phyloP scores from a whole-genome alignment of 148 eudicot species.

The Rhododendron ovatum region DNA sequence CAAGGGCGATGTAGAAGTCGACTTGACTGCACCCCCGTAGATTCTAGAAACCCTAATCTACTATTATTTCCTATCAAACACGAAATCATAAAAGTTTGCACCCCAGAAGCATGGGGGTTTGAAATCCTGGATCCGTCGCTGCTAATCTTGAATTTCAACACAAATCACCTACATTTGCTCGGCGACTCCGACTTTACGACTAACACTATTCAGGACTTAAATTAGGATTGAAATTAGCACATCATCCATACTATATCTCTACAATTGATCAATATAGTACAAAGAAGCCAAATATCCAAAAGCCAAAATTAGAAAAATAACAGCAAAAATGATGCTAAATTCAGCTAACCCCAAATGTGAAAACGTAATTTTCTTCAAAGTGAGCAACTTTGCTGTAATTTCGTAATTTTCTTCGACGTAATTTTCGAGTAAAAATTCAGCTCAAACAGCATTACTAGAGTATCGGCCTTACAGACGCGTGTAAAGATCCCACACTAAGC shows the following conservation, averaged over 20 bases:
- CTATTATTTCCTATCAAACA: background rate
- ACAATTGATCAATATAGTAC: background rate
- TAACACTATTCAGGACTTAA: background rate
- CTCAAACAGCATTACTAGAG: slow-evolving; percentile 16
- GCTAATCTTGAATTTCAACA: background rate
- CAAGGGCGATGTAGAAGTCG: background rate
- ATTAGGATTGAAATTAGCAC: too few relatives aligned
- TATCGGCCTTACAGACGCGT: slow-evolving; percentile 13
- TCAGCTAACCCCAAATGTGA: background rate
- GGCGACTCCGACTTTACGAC: background rate
- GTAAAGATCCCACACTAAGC: background rate
- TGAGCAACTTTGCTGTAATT: background rate
- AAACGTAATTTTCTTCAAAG: background rate
- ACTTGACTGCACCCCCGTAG: background rate
- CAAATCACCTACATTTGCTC: slow-evolving; percentile 8
- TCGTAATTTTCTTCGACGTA: background rate
- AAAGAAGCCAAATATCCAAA: too few relatives aligned
- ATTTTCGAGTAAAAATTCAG: background rate
- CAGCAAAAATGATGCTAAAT: background rate
- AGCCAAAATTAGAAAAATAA: background rate
- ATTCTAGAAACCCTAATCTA: background rate
- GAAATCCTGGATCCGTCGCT: background rate
- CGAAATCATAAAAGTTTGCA: background rate
- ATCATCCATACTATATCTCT: background rate
- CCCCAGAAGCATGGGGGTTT: background rate